A percentile compares a stretch with the other conserved stretches of the same genome.
Conservation (phyloP, 116 monocot species). For the Zostera marina region DNA sequence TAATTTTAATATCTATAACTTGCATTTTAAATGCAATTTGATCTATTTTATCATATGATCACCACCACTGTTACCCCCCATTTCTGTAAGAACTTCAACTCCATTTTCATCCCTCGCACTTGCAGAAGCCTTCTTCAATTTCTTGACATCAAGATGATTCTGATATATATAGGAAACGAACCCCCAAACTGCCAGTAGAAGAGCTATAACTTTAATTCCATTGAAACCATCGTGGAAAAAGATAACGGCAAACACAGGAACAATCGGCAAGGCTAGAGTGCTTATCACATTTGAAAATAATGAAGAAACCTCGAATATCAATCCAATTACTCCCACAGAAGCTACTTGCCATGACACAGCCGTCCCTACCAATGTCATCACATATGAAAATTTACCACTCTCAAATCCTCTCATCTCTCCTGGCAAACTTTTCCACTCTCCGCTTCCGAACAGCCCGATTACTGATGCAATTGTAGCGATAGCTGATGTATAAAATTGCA, state of each 20-base stretch:
- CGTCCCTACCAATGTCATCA: constrained; percentile 39
- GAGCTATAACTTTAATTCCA: constrained; percentile 51
- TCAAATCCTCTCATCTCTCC: constrained; percentile 30
- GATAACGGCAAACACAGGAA: constrained; percentile 47
- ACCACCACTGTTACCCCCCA: no score
- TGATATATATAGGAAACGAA: constrained; percentile 65
- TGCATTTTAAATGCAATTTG: no score
- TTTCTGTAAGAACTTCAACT: no score
- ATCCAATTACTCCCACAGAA: constrained; percentile 35
- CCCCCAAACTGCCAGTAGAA: constrained; percentile 63
- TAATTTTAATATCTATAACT: no score
- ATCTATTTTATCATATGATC: no score
- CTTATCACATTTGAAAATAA: constrained; percentile 72
- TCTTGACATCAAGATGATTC: constrained; percentile 42
- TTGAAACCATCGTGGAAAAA: constrained; percentile 59
- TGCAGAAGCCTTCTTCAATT: constrained; percentile 11
- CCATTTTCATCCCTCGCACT: not conserved
- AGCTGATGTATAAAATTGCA: constrained; percentile 26
- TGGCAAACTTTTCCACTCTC: constrained; percentile 32
- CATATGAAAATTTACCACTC: constrained; percentile 29
- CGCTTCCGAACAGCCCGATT: constrained; percentile 30
- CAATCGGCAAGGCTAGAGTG: constrained; percentile 34
- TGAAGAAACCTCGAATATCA: constrained; percentile 44
- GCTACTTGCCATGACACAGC: constrained; percentile 40
- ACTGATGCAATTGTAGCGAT: constrained; percentile 20